A percentile compares a stretch with the other conserved stretches of the same genome.
Conservation (phyloP, 352 stramenopile genomes). For the Globisporangium orthogonon region DNA sequence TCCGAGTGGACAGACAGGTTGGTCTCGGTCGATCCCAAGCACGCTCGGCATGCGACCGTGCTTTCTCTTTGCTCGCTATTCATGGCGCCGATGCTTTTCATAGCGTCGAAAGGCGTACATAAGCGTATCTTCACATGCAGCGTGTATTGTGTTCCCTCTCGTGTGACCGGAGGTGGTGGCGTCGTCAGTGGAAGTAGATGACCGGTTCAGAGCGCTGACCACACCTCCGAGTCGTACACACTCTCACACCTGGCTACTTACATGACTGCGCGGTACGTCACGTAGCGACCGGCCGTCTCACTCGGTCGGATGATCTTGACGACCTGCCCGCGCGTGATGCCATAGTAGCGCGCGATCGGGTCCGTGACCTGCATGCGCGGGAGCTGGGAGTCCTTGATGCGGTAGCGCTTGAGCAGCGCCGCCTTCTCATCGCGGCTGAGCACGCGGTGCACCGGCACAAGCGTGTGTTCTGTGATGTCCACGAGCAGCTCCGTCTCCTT, state of each 20-base stretch:
- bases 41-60: neutral
- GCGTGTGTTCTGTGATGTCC: slow-evolving; percentile 99
- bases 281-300: slow-evolving; percentile 99
- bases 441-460: slow-evolving; percentile 98
- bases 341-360: slow-evolving; percentile 97
- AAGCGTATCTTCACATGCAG: no score
- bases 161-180: no score
- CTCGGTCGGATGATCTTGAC: slow-evolving; percentile 99
- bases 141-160: no score
- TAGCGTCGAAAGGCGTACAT: no score
- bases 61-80: no score
- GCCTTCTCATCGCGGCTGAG: slow-evolving; percentile 96
- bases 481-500: slow-evolving; percentile 99
- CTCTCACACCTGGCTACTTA: slow-evolving; percentile 36
- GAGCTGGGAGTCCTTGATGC: slow-evolving; percentile 98
- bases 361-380: slow-evolving; percentile 98
- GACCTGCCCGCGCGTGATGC: slow-evolving; percentile 95
- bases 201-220: neutral
- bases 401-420: slow-evolving; percentile 97
- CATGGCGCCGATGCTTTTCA: no score
- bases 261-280: slow-evolving; percentile 99
- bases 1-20: neutral
- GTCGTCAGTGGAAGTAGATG: no score
- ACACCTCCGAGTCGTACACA: neutral
- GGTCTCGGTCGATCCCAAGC: neutral